Base-by-base conservation (phyloP, 495 filamentous ascomycete genomes). In the Aspergillus ellipticus region DNA sequence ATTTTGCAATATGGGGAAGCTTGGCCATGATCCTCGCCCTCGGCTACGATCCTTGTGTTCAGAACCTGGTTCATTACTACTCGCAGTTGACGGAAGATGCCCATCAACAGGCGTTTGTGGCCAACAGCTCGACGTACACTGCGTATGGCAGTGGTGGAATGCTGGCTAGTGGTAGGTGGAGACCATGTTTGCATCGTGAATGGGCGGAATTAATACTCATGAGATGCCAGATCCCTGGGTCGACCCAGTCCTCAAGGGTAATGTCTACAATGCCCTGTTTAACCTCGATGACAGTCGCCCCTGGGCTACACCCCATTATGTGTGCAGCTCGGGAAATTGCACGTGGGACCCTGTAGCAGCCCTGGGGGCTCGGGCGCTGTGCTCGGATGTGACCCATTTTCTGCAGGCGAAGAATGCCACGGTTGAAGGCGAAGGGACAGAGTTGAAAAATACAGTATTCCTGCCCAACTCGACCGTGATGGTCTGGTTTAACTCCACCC, bases 1-100 rank as follows among this genome's bases (percentile, higher is more conserved):
- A 48, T 39, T 58, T 58, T 46, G 55, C 55, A 17, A 39, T 39
- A 7, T 10, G 35, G 2, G 49, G 52, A 1, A 16, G 35, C 20
- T 28, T 54, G 16, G 51, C 28, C 10, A 10, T 31, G 10, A 5
- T 31, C 10, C 10, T 31, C 5, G 28, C 28, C 28, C 28, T 31
- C 28, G 28, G 28, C 5, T 31, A 5, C 28, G 28, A 31, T 31
- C 28, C 28, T 5, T 31, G 5, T 31, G 5, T 10, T 10, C 28
- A 31, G 28, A 31, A 31, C 10, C 28, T 31, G 10, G 10, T 31
- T 31, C 28, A 31, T 31, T 31, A 31, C 28, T 31, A n/a, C 28
- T 5, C 5, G 10, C 5, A 31, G 28, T 5, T 31, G 28, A 10
- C 10, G 5, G 28, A 5, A 5, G 28, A 31, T 31, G 28, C 5